A percentile compares a stretch with the other conserved stretches of the same genome.
Conservation (phyloP, 2,329 filamentous ascomycete genomes). For the Ophiostoma novo-ulmi region DNA sequence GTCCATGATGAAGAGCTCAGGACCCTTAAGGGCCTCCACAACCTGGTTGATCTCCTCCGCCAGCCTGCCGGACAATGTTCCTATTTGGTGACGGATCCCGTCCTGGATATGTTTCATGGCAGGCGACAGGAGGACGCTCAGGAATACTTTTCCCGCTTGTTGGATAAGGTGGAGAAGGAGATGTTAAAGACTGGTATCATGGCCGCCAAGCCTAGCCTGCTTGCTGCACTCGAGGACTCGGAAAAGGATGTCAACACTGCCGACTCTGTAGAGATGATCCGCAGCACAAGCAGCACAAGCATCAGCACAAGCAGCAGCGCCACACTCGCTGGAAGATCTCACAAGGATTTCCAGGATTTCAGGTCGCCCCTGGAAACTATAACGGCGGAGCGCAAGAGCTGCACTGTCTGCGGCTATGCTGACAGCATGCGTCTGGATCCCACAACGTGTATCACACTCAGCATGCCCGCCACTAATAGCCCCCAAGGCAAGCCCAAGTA, state of each 20-base stretch:
- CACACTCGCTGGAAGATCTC: constrained; percentile 34
- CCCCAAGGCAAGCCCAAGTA: constrained; percentile 45
- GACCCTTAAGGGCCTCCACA: constrained; percentile 50
- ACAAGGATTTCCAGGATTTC: constrained; percentile 29
- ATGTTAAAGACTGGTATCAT: constrained; percentile 48
- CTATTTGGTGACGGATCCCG: constrained; percentile 72
- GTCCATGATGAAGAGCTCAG: constrained; percentile 38
- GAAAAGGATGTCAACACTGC: background rate
- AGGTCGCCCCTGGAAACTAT: constrained; percentile 82
- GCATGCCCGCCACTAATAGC: constrained; percentile 57
- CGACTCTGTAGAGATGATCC: no score
- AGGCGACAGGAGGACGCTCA: constrained; percentile 97
- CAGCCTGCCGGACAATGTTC: constrained; percentile 63
- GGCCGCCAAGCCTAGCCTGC: constrained; percentile 30
- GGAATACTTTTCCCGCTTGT: constrained; percentile 88
- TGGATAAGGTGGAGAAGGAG: constrained; percentile 80
- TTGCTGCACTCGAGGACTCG: constrained; percentile 40
- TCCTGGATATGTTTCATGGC: constrained; percentile 86
- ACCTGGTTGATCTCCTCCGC: constrained; percentile 66
- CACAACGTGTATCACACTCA: constrained; percentile 89
- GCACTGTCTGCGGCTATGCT: constrained; percentile 76
- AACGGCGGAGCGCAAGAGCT: constrained; percentile 82
- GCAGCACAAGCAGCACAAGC: background rate
- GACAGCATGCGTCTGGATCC: constrained; percentile 86
- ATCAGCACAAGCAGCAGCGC: background rate